These are phyloP conservation scores for Dinochytrium kinnereticum DNA, from an alignment of 371 early-diverging fungal species.

Conservation along the genomic window DNA sequence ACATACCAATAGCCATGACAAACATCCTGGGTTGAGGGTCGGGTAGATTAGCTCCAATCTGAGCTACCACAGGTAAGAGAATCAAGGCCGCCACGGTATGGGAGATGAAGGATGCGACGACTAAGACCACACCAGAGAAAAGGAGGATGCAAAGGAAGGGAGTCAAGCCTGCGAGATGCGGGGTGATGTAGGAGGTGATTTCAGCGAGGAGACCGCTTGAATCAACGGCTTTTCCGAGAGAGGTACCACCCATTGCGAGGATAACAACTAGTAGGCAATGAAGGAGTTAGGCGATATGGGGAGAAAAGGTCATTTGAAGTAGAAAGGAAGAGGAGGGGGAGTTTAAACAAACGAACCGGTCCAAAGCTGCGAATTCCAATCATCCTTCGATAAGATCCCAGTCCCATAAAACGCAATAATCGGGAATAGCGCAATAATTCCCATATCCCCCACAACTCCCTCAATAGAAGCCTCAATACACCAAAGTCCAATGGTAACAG, in stretches of 20 bases:
- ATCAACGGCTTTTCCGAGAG: conserved; percentile 90
- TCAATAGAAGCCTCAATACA: conserved; percentile 79
- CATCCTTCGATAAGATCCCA: conserved; percentile 91
- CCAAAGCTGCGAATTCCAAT: conserved; percentile 77
- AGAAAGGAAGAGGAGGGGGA: not conserved
- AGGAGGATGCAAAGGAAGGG: conserved; percentile 71
- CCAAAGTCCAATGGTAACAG: conserved; percentile 83
- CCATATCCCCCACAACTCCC: conserved; percentile 85
- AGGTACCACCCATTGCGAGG: conserved; percentile 93
- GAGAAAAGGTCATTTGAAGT: not conserved
- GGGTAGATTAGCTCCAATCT: conserved; percentile 72
- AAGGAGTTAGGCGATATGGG: not conserved
- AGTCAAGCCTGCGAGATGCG: conserved; percentile 64
- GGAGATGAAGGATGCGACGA: conserved; percentile 90
- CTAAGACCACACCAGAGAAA: conserved; percentile 71
- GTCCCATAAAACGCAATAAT: conserved; percentile 89
- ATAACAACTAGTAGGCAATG: conserved; percentile 81
- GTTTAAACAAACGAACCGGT: conserved; percentile 32
- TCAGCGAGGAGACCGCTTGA: conserved; percentile 80
- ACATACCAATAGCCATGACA: conserved; percentile 77
- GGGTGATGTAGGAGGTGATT: conserved; percentile 74
- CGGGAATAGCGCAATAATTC: conserved; percentile 91
- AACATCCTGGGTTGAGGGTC: conserved; percentile 89
- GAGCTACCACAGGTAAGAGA: conserved; percentile 78
- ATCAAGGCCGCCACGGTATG: conserved; percentile 94